Base-by-base conservation (phyloP, 2,329 filamentous ascomycete species). In the Diatrype stigma region DNA sequence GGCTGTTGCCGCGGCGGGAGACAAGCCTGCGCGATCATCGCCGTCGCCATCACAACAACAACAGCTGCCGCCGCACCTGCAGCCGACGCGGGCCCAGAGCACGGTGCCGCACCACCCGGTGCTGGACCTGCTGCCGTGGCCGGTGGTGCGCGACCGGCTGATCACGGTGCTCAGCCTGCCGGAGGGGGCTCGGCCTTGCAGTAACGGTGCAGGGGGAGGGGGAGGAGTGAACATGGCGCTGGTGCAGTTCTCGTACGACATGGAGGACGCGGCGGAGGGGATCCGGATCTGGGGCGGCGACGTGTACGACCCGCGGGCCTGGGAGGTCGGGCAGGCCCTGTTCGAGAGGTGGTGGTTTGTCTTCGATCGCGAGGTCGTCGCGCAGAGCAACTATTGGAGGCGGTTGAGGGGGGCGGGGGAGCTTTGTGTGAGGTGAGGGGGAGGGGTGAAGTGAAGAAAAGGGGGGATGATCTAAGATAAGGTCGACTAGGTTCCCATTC, bases 321-420 rank as follows among this genome's bases (percentile, higher is more conserved):
- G 80, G 80, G 81, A 85, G 62, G 71, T 84, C 12, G 80, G 80
- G 1, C 78, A 83, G 63, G 59, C 73, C n/a, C 64, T 83, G 21
- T 83, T 82, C 62, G 73, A 77, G 63, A 71, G 74, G 38, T 84
- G 81, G 81, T 85, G 79, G 79, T 84, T 81, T 65, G 64, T 80
- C 34, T 78, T 84, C 60, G 80, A 84, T 58, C 62, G 70, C 8
- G 67, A 69, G 11, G 72, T 83, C 16, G 64, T 84, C n/a, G 72
- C 75, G 42, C 72, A 71, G 48, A 80, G 78, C 59, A 83, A 84
- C 63, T 66, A 70, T 47, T 72, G 73, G 71, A 70, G 80, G 54
- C 68, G 58, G 48, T 59, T 73, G 48, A 71, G 79, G 49, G 80
- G 79, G 0, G 71, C 74, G 6, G 56, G 66, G 6, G 60, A 61